Base-by-base conservation (phyloP, 129 eudicot genomes). In the Escallonia rubra region DNA sequence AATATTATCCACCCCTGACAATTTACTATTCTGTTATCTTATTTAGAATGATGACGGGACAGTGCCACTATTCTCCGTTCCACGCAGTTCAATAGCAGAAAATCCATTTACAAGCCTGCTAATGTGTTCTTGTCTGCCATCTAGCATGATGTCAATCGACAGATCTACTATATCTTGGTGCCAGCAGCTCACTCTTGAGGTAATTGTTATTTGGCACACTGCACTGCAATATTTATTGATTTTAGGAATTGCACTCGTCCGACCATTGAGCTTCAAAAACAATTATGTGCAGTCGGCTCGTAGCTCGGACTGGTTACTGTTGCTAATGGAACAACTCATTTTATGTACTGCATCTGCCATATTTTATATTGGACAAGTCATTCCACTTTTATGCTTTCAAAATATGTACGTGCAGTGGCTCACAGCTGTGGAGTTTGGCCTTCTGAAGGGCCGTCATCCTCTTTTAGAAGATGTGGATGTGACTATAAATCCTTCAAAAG, bases 401-500 rank as follows among this genome's bases (percentile, higher is more conserved):
- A 71, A 47, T 72, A 55, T 44, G 61, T 74, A 61, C 14, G 45
- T 82, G 74, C 73, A 93, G 98, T 93, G 98, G 98, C 88, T 93
- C 67, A 74, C 77, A 14, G 92, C 96, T 48, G 88, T 93, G 73
- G 98, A 93, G 78, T 88, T 93, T 69, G 98, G 87, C 64, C 87
- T 93, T 78, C 65, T 93, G 58, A 93, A 89, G 75, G 96, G 96
- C 57, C 95, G 95, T 2, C 96, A 93, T 78, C 96, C 98, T 43
- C 86, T 89, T 72, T 66, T 89, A 64, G 82, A 84, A 81, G 98
- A 89, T 76, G 72, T 81, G 59, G 96, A 84, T 78, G 83, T 86
- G 50, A 74, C 91, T 63, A 72, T 89, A 47, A 86, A 76, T 72
- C 87, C 96, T 66, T 81, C 91, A 44, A 89, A 82, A 72, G 83